Percentiles rank a stretch among this genome's conserved stretches.
Conservation (phyloP, 345 rosid genomes). For the Carallia brachiata region DNA sequence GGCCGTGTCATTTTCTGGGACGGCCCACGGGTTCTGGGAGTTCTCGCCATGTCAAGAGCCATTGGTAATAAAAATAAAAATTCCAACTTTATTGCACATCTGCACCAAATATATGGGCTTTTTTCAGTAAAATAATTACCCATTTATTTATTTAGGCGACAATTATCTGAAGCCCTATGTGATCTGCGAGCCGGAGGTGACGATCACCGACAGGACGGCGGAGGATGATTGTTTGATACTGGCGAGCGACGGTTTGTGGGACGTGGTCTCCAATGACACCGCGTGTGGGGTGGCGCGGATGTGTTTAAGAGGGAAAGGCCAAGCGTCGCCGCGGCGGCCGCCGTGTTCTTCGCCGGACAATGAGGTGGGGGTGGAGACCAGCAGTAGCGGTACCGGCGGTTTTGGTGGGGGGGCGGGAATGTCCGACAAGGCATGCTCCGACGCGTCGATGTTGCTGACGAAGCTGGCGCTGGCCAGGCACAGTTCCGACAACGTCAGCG, state of each 20-base stretch:
- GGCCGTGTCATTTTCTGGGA: conserved; percentile 48
- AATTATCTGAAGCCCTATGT: conserved; percentile 40
- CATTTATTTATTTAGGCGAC: conserved; percentile 28
- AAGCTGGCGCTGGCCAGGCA: conserved; percentile 77
- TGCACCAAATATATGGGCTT: background rate
- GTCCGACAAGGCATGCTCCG: conserved; percentile 58
- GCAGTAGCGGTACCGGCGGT: background rate
- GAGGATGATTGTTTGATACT: conserved; percentile 42
- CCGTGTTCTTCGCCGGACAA: conserved; percentile 1
- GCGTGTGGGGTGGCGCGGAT: conserved; percentile 31
- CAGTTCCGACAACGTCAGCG: conserved; percentile 81
- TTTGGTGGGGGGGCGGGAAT: conserved; percentile 15
- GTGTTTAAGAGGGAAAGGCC: conserved; percentile 29
- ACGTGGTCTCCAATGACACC: conserved; percentile 39
- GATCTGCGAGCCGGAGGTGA: conserved; percentile 42
- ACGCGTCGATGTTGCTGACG: conserved; percentile 66
- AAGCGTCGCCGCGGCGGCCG: background rate
- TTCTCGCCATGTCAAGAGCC: conserved; percentile 49
- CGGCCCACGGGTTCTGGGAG: conserved; percentile 41
- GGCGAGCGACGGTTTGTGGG: conserved; percentile 54
- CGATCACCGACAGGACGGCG: conserved; percentile 24
- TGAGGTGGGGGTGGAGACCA: conserved; percentile 7
- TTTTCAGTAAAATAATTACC: background rate
- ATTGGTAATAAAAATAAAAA: conserved; percentile 21
- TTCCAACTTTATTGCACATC: no score